A percentile compares a stretch with the other conserved stretches of the same genome.
Conservation (phyloP, 176 grass and related monocot genomes). For the Chloris gayana region DNA sequence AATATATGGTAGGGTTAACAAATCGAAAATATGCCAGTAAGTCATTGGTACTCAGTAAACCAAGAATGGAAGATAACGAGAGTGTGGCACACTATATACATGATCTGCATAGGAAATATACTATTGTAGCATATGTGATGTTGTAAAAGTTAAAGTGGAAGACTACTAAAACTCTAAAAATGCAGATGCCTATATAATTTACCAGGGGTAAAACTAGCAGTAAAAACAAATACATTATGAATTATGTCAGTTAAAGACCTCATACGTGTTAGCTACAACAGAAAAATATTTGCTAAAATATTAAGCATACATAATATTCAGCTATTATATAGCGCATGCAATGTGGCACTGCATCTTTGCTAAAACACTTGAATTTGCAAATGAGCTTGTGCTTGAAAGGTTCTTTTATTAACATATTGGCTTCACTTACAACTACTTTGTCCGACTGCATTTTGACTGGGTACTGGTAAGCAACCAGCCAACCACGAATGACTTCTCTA, state of each 20-base stretch:
- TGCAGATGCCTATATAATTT: not conserved
- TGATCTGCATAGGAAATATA: not conserved
- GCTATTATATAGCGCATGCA: no score
- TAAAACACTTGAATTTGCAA: not conserved
- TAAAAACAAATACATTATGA: not conserved
- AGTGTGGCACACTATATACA: not conserved
- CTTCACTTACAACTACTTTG: not conserved
- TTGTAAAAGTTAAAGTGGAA: not conserved
- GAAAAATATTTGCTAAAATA: not conserved
- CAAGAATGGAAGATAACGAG: not conserved
- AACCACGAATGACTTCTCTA: not conserved
- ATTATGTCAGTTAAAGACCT: not conserved
- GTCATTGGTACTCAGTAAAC: conserved; percentile 1
- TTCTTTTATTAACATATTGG: no score
- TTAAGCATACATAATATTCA: no score
- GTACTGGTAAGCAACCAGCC: not conserved
- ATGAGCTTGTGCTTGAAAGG: not conserved
- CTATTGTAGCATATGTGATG: not conserved
- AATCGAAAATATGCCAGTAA: not conserved
- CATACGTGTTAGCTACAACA: not conserved
- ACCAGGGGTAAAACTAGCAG: not conserved
- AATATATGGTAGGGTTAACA: not conserved
- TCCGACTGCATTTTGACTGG: not conserved
- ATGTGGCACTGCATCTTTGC: not conserved
- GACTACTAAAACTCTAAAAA: not conserved